Conservation (phyloP, 2,329 filamentous ascomycete species). For the Salinomyces thailandicus region DNA sequence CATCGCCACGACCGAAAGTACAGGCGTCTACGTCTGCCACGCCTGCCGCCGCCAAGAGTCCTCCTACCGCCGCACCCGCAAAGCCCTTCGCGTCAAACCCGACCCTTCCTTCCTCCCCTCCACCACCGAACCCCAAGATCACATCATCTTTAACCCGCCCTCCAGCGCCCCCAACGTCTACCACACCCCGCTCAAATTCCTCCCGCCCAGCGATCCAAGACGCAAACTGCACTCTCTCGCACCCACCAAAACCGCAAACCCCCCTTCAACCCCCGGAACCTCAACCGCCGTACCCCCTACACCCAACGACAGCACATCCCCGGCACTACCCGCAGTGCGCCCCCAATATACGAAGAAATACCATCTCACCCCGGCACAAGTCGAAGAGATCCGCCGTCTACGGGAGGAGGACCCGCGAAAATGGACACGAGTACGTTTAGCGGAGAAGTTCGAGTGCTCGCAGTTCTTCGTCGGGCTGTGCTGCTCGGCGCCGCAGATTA, state of each 20-base stretch:
- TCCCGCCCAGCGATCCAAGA: constrained; percentile 49
- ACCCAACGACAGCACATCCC: constrained; percentile 20
- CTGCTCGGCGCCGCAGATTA: constrained; percentile 39
- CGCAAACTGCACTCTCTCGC: constrained; percentile 33
- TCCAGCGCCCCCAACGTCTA: constrained; percentile 52
- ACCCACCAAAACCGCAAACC: constrained; percentile 4
- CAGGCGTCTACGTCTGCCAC: constrained; percentile 18
- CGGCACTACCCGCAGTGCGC: constrained; percentile 39
- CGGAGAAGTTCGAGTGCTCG: constrained; percentile 53
- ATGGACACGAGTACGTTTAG: constrained; percentile 51
- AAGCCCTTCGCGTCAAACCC: constrained; percentile 36
- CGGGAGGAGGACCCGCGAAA: constrained; percentile 44
- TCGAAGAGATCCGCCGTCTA: constrained; percentile 49
- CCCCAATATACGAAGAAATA: constrained; percentile 48
- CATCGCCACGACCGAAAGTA: not conserved
- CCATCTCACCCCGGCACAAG: constrained; percentile 46
- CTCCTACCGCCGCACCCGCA: constrained; percentile 36
- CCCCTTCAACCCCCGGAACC: constrained; percentile 6
- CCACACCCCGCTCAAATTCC: constrained; percentile 55
- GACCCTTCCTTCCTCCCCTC: constrained; percentile 33
- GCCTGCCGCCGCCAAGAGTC: constrained; percentile 33
- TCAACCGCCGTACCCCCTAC: constrained; percentile 20
- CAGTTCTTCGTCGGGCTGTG: constrained; percentile 53
- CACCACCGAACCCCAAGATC: constrained; percentile 32
- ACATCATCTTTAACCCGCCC: constrained; percentile 57